Conservation (phyloP, 192 early-diverging fungal species). For the Coemansia asiatica region DNA sequence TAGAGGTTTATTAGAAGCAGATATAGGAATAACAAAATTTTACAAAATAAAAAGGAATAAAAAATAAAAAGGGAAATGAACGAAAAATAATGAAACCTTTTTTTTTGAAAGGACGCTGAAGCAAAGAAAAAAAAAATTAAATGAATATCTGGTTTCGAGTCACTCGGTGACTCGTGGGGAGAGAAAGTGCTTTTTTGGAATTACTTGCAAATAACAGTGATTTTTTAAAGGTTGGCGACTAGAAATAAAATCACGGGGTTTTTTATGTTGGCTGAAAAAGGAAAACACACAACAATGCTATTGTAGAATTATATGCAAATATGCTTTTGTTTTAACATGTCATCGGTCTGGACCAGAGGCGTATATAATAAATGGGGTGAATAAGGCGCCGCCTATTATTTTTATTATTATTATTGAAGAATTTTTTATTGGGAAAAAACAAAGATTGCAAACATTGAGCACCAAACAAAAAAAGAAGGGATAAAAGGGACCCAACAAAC, state of each 20-base stretch:
- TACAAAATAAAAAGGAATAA: slow-evolving; percentile 1
- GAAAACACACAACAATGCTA: no score
- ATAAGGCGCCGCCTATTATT: not conserved
- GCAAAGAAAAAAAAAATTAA: not conserved
- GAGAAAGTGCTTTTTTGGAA: not conserved
- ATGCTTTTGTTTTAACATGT: not conserved
- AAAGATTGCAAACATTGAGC: not conserved
- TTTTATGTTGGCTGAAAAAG: no score
- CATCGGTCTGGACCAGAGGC: not conserved
- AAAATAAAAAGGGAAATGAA: not conserved
- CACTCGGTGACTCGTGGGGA: not conserved
- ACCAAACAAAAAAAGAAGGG: not conserved
- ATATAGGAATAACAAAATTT: slow-evolving; percentile 1
- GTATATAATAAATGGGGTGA: not conserved
- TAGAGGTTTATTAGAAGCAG: not conserved
- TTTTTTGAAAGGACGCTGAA: not conserved
- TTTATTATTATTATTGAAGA: no score
- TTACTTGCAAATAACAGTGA: no score
- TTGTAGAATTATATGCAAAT: not conserved
- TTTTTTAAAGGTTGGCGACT: no score
- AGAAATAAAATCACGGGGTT: no score
- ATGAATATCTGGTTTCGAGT: not conserved
- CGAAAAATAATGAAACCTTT: not conserved
- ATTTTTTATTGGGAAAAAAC: not conserved
- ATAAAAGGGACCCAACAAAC: not conserved